phyloP scores from a whole-genome alignment of 2,329 filamentous ascomycete species.

The Neofusicoccum ribis region DNA sequence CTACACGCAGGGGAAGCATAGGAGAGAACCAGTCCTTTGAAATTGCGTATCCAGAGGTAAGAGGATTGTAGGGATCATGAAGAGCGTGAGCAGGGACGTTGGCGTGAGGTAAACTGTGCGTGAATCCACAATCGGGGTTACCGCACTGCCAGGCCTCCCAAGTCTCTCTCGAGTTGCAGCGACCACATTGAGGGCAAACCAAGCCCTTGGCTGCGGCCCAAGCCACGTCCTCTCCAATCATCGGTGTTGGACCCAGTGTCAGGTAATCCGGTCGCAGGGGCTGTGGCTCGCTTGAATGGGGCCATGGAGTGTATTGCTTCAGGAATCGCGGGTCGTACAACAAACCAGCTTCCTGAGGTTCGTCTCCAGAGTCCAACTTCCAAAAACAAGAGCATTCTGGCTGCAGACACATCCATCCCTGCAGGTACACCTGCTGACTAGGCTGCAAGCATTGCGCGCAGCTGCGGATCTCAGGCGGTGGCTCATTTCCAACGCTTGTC shows the following conservation, averaged over 20 bases:
- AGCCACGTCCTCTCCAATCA: conserved; percentile 50
- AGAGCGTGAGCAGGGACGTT: conserved; percentile 31
- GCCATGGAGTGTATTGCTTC: conserved; percentile 51
- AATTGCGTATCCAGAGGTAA: conserved; percentile 34
- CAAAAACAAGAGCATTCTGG: conserved; percentile 57
- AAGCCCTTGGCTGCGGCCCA: conserved; percentile 61
- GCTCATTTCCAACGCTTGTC: conserved; percentile 33
- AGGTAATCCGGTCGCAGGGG: conserved; percentile 44
- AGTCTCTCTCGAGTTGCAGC: conserved; percentile 60
- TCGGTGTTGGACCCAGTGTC: conserved; percentile 37
- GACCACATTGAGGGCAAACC: conserved; percentile 64
- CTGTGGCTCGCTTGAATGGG: conserved; percentile 39
- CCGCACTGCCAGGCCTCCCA: conserved; percentile 67
- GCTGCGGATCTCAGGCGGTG: conserved; percentile 34
- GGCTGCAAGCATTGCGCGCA: conserved; percentile 36
- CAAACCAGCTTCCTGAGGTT: conserved; percentile 39
- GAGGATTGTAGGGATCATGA: conserved; percentile 38
- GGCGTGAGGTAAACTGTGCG: conserved; percentile 35
- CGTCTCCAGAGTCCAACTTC: conserved; percentile 40
- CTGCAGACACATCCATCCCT: conserved; percentile 61
- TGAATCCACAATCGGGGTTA: conserved; percentile 52
- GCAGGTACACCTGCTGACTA: conserved; percentile 43
- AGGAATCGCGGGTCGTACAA: conserved; percentile 61
- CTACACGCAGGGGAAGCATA: conserved; percentile 34
- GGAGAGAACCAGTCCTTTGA: conserved; percentile 33